Evolutionary conservation across 306 rosid species (phyloP).

Genomic region (Oxytropis ochrocephala): DNA sequence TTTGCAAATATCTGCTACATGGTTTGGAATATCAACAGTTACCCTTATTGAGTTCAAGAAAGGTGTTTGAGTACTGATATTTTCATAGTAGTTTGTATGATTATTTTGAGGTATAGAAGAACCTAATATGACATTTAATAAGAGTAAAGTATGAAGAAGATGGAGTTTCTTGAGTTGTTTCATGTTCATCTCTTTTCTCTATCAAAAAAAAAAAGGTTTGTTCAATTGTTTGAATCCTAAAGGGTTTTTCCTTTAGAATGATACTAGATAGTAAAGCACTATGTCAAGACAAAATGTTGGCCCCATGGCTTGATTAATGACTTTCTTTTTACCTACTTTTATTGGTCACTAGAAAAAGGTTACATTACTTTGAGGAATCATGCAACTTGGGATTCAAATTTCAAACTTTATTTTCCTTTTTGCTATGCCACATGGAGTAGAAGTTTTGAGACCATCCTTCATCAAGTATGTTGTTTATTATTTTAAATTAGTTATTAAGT

Average conservation of each 20-base stretch:
- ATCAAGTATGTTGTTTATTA: neutral
- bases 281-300: constrained; percentile 4
- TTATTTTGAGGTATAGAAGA: constrained; percentile 30
- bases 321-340: constrained; percentile 3
- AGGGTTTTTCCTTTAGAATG: constrained; percentile 9
- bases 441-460: constrained; percentile 14
- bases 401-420: neutral
- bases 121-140: constrained; percentile 30
- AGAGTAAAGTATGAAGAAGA: constrained; percentile 26
- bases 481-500: neutral
- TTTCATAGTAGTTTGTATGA: constrained; percentile 30
- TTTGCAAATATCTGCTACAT: constrained; percentile 49
- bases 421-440: neutral
- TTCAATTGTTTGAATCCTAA: constrained; percentile 1
- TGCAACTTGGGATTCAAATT: constrained; percentile 2
- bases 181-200: constrained; percentile 29
- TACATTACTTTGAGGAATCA: constrained; percentile 24
- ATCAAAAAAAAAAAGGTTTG: neutral
- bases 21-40: constrained; percentile 51
- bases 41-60: constrained; percentile 33
- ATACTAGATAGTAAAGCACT: neutral
- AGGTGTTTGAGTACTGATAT: constrained; percentile 38
- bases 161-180: constrained; percentile 24
- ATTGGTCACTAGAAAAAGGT: constrained; percentile 17
- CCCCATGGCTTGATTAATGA: constrained; percentile 14